Base-by-base conservation (phyloP, 1,284 basidiomycete species). In the Stygiomarasmius scandens region DNA sequence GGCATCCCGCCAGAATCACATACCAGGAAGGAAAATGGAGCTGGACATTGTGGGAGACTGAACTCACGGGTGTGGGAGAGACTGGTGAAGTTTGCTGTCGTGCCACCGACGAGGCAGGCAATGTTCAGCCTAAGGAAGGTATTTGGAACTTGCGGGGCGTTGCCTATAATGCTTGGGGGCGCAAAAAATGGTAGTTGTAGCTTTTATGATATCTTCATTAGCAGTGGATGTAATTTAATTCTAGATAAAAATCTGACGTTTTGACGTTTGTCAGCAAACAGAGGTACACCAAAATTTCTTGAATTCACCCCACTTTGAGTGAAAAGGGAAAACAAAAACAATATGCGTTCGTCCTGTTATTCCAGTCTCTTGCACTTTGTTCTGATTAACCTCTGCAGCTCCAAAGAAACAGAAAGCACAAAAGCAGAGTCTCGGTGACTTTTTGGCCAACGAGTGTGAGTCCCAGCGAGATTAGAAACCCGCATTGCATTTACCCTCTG, bases 1-100 rank as follows among this genome's bases (percentile, higher is more conserved):
- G 86, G 86, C 66, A 69, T 43, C 67, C 73, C 8, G 80, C 82
- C 16, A 68, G 67, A 22, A 82, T 87, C 60, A 83, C 76, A 0
- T 89, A 88, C 63, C 84, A 84, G 60, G 74, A 83, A 52, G 85
- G 85, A 3, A 76, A 67, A 62, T 88, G 86, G 86, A 87, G 86
- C 65, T 89, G 87, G 87, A 81, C 84, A 8, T 66, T 89, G 25
- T 89, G 87, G 87, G 83, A 87, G 65, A 74, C 66, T 3, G 72
- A 75, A 36, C 43, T 86, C 12, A 63, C 71, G 11, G 67, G 65
- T 55, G 66, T 69, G 20, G 69, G 59, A 4, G 63, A 64, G 29
- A 68, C 58, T 19, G 78, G 78, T 2, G 67, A 67, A 16, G 70
- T 78, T 12, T 69, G 72, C 44, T 77, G 75, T 49, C 74, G 82